Evolutionary conservation across 345 rosid genomes (phyloP).

Genomic region (Hevea brasiliensis): DNA sequence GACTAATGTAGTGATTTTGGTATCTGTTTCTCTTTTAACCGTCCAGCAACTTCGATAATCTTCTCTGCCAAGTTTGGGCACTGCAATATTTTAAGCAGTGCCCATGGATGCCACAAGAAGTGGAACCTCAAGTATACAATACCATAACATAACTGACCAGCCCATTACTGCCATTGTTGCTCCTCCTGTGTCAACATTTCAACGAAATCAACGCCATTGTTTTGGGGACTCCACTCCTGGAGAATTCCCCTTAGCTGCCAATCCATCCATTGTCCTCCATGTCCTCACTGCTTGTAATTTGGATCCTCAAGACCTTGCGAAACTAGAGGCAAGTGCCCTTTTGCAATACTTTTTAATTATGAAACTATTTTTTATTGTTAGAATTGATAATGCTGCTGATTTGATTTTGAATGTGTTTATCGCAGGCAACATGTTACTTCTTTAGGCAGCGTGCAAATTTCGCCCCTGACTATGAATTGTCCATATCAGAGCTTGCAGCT

Average conservation of each 20-base stretch:
- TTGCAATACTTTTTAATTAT: constrained; percentile 11
- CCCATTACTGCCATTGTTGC: constrained; percentile 51
- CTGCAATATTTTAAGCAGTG: constrained; percentile 62
- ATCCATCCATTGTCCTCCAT: constrained; percentile 88
- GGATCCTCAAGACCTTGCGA: constrained; percentile 93
- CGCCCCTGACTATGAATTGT: constrained; percentile 68
- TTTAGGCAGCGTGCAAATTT: constrained; percentile 92
- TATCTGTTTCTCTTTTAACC: constrained; percentile 16
- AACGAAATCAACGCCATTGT: constrained; percentile 71
- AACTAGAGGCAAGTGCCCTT: constrained; percentile 75
- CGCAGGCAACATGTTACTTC: constrained; percentile 94
- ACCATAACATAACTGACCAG: constrained; percentile 73
- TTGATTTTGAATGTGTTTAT: constrained; percentile 37
- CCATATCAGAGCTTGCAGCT: constrained; percentile 96
- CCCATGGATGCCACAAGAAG: constrained; percentile 91
- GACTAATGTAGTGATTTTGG: constrained; percentile 21
- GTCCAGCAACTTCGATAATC: constrained; percentile 33
- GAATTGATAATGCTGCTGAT: constrained; percentile 66
- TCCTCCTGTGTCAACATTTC: constrained; percentile 52
- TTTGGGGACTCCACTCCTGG: constrained; percentile 87
- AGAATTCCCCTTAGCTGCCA: constrained; percentile 95
- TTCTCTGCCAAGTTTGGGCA: constrained; percentile 41
- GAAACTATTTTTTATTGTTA: constrained; percentile 15
- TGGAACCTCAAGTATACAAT: constrained; percentile 62
- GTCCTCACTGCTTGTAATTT: constrained; percentile 83